Percentiles rank a stretch among this genome's conserved stretches.
Conservation (phyloP, 2,329 filamentous ascomycete genomes). For the Penicillium sp. region DNA sequence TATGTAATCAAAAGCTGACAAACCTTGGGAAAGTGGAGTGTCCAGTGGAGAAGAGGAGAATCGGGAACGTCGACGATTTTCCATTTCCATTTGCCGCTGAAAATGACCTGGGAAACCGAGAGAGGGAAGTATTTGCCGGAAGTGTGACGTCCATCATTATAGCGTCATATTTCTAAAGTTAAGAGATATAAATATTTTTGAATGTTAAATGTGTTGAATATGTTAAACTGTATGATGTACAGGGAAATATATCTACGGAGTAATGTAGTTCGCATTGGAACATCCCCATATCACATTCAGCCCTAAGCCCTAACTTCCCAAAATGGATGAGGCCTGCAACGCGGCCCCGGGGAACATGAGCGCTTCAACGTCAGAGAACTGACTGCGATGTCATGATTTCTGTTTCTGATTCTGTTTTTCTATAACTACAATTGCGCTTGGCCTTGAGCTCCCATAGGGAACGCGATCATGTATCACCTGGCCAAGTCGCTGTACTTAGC, state of each 20-base stretch:
- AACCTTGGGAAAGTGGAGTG: slow-evolving; percentile 15
- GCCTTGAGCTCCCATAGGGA: slow-evolving; percentile 20
- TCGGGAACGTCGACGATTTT: slow-evolving; percentile 1
- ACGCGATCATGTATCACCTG: slow-evolving; percentile 80
- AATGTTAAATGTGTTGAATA: neutral
- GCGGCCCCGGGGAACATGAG: neutral
- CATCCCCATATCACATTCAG: neutral
- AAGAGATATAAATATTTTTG: neutral
- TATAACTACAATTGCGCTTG: slow-evolving; percentile 12
- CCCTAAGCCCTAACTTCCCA: slow-evolving; percentile 33
- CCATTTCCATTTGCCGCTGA: slow-evolving; percentile 3
- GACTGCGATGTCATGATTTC: slow-evolving; percentile 25
- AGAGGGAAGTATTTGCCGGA: neutral
- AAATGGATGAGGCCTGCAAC: slow-evolving; percentile 24
- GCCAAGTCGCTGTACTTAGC: slow-evolving; percentile 92
- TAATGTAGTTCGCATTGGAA: neutral
- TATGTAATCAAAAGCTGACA: slow-evolving; percentile 33
- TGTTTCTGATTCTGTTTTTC: neutral
- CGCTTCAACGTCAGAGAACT: slow-evolving; percentile 2
- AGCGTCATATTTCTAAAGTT: neutral
- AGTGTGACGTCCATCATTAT: neutral
- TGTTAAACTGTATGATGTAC: neutral
- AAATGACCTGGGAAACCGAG: neutral
- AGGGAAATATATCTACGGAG: too few relatives aligned
- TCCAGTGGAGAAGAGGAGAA: slow-evolving; percentile 13